phyloP scores from a whole-genome alignment of 805 yeast genomes.

The Metschnikowia matae region DNA sequence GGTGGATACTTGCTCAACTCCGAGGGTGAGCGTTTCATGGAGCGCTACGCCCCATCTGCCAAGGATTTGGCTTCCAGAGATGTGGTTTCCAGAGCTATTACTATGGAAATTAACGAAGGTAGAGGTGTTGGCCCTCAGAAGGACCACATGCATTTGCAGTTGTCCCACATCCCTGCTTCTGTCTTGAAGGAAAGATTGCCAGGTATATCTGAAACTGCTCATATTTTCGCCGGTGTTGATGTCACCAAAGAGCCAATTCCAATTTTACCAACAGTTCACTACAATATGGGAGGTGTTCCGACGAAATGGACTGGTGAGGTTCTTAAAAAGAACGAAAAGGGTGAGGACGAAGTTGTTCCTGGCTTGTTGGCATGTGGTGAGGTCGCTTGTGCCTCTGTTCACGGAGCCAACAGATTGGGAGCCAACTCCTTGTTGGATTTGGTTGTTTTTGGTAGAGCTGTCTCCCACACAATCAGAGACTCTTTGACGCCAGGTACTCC shows the following conservation, averaged over 20 bases:
- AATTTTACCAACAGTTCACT: constrained; percentile 95
- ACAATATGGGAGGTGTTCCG: constrained; percentile 99
- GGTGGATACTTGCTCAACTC: constrained; percentile 96
- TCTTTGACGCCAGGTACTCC: constrained; percentile 85
- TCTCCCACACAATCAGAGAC: constrained; percentile 85
- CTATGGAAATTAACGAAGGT: constrained; percentile 97
- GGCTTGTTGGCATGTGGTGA: constrained; percentile 98
- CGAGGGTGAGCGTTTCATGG: constrained; percentile 99
- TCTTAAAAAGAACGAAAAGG: constrained; percentile 72
- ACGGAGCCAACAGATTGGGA: constrained; percentile 98
- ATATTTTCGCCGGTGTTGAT: constrained; percentile 98
- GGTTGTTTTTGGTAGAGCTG: constrained; percentile 98
- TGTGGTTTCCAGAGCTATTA: constrained; percentile 96
- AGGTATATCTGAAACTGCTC: constrained; percentile 98
- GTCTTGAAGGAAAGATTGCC: constrained; percentile 95
- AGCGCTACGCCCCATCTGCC: constrained; percentile 97
- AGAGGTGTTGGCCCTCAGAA: constrained; percentile 97
- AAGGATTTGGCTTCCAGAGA: constrained; percentile 98
- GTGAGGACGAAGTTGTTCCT: constrained; percentile 86
- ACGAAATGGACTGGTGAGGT: constrained; percentile 97
- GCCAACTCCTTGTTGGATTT: constrained; percentile 95
- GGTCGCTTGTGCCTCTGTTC: constrained; percentile 98
- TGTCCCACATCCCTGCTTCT: constrained; percentile 87
- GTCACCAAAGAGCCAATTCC: constrained; percentile 99
- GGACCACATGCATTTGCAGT: constrained; percentile 93